Percentiles rank a stretch among this genome's conserved stretches.
phyloP scores from a whole-genome alignment of 106 monocot species.

The Narthecium ossifragum region DNA sequence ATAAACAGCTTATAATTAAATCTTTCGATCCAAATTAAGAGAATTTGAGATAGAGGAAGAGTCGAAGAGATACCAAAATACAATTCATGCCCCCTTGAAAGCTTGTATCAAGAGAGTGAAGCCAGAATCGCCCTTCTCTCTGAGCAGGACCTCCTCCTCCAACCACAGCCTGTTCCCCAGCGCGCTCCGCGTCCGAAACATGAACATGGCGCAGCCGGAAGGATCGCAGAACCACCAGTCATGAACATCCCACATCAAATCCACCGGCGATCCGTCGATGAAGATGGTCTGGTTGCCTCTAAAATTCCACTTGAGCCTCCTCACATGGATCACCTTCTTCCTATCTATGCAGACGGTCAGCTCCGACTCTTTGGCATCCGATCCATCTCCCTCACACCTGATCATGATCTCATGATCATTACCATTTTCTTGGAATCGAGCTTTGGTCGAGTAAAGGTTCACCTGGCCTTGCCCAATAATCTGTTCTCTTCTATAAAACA shows the following conservation, averaged over 20 bases:
- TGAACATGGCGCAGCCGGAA: slow-evolving; percentile 32
- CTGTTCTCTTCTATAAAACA: slow-evolving; percentile 34
- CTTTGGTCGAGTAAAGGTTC: slow-evolving; percentile 28
- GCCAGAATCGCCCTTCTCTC: slow-evolving; percentile 19
- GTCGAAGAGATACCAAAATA: too few species aligned
- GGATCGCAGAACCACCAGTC: slow-evolving; percentile 45
- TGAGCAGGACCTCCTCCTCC: slow-evolving; percentile 34
- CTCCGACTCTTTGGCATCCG: slow-evolving; percentile 29
- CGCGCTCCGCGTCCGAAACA: slow-evolving; percentile 48
- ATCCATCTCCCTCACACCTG: slow-evolving; percentile 14
- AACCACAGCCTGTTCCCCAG: slow-evolving; percentile 63
- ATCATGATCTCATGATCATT: slow-evolving; percentile 53
- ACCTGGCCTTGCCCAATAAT: slow-evolving; percentile 10
- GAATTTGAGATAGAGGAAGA: too few species aligned
- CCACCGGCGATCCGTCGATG: slow-evolving; percentile 64
- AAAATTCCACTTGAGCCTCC: slow-evolving; percentile 58
- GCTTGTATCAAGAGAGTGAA: slow-evolving; percentile 69
- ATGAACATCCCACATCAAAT: slow-evolving; percentile 79
- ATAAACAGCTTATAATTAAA: too few species aligned
- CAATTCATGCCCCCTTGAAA: slow-evolving; percentile 24
- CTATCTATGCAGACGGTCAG: slow-evolving; percentile 59
- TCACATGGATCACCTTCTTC: slow-evolving; percentile 61
- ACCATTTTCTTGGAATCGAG: slow-evolving; percentile 24
- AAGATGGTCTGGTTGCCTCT: slow-evolving; percentile 69
- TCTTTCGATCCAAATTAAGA: too few species aligned